Conservation (phyloP, 2,329 filamentous ascomycete species). For the Drechslerella stenobrocha region DNA sequence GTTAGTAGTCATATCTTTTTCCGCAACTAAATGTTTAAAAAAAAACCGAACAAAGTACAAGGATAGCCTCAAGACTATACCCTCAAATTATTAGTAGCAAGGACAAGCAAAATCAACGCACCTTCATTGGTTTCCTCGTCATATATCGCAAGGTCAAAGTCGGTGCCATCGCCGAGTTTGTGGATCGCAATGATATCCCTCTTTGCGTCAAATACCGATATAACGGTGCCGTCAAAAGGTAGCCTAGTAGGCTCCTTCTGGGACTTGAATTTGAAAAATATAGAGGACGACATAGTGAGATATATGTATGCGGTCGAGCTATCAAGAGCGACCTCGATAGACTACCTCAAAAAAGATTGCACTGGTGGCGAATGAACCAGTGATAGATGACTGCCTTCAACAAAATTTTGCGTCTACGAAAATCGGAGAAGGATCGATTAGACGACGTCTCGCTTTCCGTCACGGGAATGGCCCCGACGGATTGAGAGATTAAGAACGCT, state of each 20-base stretch:
- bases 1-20: constrained; percentile 7
- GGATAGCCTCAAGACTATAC: no score
- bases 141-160: constrained; percentile 94
- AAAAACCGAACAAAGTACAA: neutral
- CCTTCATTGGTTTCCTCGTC: constrained; percentile 85
- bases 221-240: constrained; percentile 94
- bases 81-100: no score
- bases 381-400: constrained; percentile 10
- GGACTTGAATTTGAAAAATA: constrained; percentile 99
- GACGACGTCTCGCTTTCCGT: constrained; percentile 4
- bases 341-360: constrained; percentile 28
- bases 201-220: constrained; percentile 98
- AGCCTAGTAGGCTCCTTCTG: constrained; percentile 93
- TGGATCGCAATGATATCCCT: constrained; percentile 96
- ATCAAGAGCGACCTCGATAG: constrained; percentile 1
- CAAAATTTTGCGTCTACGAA: constrained; percentile 21
- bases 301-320: neutral
- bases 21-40: neutral
- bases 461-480: constrained; percentile 35
- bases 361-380: constrained; percentile 5
- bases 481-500: constrained; percentile 1
- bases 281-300: constrained; percentile 83
- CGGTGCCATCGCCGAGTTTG: constrained; percentile 88
- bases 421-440: constrained; percentile 8
- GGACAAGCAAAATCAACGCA: constrained; percentile 33